Percentiles rank a stretch among this genome's conserved stretches.
phyloP scores from a whole-genome alignment of 805 yeast species.

The Grigorovia transvaalensis region DNA sequence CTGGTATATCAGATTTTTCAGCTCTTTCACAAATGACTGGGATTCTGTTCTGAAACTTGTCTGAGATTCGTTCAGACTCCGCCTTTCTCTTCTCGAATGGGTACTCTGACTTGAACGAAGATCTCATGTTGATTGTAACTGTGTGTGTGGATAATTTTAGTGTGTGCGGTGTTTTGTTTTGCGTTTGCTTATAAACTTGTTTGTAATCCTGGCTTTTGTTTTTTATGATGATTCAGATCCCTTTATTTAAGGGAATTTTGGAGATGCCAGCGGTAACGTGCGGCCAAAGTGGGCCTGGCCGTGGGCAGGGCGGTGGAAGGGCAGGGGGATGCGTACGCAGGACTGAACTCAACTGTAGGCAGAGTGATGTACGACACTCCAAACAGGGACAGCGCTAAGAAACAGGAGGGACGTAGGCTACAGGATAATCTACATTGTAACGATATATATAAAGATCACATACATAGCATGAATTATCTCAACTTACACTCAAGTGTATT shows the following conservation, averaged over 20 bases:
- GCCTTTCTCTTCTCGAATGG: slow-evolving; percentile 93
- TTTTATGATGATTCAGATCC: background rate
- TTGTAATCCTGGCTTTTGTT: background rate
- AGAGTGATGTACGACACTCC: no score
- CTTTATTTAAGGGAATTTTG: background rate
- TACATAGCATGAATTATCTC: background rate
- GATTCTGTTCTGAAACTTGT: slow-evolving; percentile 81
- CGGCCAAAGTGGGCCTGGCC: background rate
- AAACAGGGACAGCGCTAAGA: background rate
- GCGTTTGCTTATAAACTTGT: no score
- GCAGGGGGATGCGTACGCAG: background rate
- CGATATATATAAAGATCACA: background rate
- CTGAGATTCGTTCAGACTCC: slow-evolving; percentile 83
- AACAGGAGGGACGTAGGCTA: background rate
- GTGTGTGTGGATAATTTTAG: background rate
- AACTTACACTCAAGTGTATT: background rate
- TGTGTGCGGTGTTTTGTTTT: background rate
- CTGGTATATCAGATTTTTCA: slow-evolving; percentile 91
- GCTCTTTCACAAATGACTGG: slow-evolving; percentile 97
- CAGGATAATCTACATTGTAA: background rate
- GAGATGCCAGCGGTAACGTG: background rate
- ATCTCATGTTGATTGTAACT: slow-evolving; percentile 18
- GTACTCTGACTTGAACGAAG: slow-evolving; percentile 48
- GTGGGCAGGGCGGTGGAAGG: background rate
- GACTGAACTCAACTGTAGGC: background rate